Conservation (phyloP, 108 stramenopile species). For the Stephanodiscus triporus region DNA sequence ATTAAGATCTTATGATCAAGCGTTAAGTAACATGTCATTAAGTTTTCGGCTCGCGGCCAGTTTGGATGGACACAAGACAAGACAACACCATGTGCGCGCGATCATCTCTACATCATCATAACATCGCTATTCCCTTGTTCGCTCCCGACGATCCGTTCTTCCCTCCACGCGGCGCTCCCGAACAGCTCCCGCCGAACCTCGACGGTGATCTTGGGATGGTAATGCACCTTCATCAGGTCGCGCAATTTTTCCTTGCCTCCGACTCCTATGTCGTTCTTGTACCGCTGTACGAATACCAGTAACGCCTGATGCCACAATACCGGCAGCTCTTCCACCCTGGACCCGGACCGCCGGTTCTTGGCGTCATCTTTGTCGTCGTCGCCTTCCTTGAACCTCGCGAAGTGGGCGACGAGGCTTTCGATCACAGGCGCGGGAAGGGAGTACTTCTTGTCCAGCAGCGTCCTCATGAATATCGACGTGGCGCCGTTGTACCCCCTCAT, state of each 20-base stretch:
- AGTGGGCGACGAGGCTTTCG: conserved; percentile 88
- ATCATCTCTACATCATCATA: conserved; percentile 16
- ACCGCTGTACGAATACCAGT: conserved; percentile 93
- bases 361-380: conserved; percentile 25
- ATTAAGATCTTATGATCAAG: too few species aligned
- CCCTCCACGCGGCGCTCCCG: conserved; percentile 81
- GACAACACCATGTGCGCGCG: background rate
- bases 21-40: too few species aligned
- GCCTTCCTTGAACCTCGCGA: conserved; percentile 73
- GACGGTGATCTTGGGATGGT: conserved; percentile 94
- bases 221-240: conserved; percentile 87
- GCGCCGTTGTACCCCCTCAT: conserved; percentile 93
- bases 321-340: conserved; percentile 58
- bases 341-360: too few species aligned
- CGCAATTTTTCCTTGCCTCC: conserved; percentile 79
- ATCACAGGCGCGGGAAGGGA: conserved; percentile 95
- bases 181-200: conserved; percentile 96
- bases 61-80: too few species aligned
- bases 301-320: conserved; percentile 99
- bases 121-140: conserved; percentile 1
- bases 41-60: too few species aligned
- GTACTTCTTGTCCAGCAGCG: conserved; percentile 98
- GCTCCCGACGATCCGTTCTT: conserved; percentile 54
- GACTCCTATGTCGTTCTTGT: conserved; percentile 89
- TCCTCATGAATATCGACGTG: conserved; percentile 89